A percentile compares a stretch with the other conserved stretches of the same genome.
These are phyloP conservation scores for Saposhnikovia divaricata DNA, from an alignment of 129 eudicot species.

Conservation along the genomic window DNA sequence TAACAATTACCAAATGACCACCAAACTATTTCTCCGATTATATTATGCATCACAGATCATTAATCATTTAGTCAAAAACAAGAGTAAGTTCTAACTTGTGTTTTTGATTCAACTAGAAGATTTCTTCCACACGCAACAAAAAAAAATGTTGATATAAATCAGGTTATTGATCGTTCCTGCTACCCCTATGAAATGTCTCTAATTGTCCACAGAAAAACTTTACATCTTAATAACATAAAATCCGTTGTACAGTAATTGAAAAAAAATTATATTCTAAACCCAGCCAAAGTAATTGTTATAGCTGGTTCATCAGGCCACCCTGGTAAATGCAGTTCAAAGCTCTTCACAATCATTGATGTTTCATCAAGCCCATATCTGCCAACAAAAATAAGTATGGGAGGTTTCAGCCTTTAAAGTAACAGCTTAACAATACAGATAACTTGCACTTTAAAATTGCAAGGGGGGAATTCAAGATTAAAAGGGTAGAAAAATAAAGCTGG, in stretches of 20 bases:
- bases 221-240: not conserved
- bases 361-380: not conserved
- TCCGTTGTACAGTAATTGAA: not conserved
- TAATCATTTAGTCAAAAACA: too few species aligned
- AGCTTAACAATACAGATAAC: not conserved
- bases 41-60: too few species aligned
- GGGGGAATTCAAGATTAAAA: not conserved
- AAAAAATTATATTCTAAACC: not conserved
- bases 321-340: constrained; percentile 5
- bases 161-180: not conserved
- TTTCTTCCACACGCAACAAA: not conserved
- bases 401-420: not conserved
- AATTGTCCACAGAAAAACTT: not conserved
- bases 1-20: too few species aligned
- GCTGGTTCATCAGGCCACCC: not conserved
- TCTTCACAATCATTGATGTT: not conserved
- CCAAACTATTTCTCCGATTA: too few species aligned
- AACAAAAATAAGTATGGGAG: not conserved
- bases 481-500: not conserved
- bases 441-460: too few species aligned
- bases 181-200: not conserved
- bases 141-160: not conserved
- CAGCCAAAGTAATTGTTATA: not conserved
- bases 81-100: too few species aligned
- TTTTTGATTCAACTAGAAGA: not conserved